Evolutionary conservation across 2,329 filamentous ascomycete species (phyloP), one percentile per base, ranked within the genome.

Genomic region (Fusarium penzigii): DNA sequence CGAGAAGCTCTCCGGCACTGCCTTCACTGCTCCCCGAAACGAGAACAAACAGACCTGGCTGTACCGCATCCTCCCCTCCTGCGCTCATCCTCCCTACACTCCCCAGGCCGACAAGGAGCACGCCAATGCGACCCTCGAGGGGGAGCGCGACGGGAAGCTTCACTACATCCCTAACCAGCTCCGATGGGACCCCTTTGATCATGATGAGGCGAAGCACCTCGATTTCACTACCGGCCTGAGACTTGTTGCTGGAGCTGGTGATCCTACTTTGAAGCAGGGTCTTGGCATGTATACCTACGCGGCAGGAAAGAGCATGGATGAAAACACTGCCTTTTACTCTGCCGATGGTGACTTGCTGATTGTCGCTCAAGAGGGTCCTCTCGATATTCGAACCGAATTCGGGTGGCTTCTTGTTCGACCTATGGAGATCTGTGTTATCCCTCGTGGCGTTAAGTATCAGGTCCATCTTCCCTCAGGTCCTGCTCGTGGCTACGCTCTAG

Each of bases 251-350:
- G 90, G 90, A 4, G 88, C 90, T 0, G 92, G 92, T 14, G 88
- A 94, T 62, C 86, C 90, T 0, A 87, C 87, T 0, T 80, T 88
- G 69, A 96, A 96, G 73, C 78, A 82, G 16, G 92, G 92, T 0
- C 64, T 95, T 40, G 91, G 89, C 17, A 91, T 94, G 54, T 86
- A 89, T 70, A 83, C 94, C 51, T 96, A 90, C 66, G 87, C 88
- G 1, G 89, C 88, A 0, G 89, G 89, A 17, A 86, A 83, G 68
- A 85, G 86, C 66, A 96, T 96, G 92, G 78, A 78, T 44, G 73
- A 78, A n/a, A 81, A 82, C 39, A 78, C 87, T 45, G 90, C 90
- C 0, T 95, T 92, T 69, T 95, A 93, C 77, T 92, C 88, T 4
- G 87, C 90, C 0, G 89, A 93, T 66, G 89, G 89, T 12, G 89